Conservation (phyloP, 768 basidiomycete species). For the Boletus patriciae region DNA sequence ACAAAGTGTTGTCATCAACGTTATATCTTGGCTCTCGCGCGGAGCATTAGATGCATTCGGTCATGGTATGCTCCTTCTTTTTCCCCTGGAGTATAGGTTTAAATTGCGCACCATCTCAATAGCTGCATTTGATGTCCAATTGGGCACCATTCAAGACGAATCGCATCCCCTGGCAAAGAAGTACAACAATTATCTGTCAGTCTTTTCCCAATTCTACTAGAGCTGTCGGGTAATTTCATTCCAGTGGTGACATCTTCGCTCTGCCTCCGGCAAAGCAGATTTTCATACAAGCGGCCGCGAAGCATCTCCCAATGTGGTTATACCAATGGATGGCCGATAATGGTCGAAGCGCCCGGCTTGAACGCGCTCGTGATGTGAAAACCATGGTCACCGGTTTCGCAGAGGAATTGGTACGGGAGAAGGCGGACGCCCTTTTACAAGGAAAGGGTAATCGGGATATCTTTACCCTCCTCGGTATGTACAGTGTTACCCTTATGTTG, state of each 20-base stretch:
- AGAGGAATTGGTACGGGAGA: constrained; percentile 7
- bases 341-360: background rate
- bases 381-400: background rate
- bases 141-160: background rate
- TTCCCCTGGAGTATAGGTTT: too few species aligned
- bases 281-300: constrained; percentile 7
- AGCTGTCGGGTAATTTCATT: background rate
- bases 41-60: constrained; percentile 51
- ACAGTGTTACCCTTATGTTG: background rate
- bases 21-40: constrained; percentile 34
- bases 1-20: constrained; percentile 15
- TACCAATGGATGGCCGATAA: background rate
- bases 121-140: constrained; percentile 47
- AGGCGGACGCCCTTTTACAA: constrained; percentile 7
- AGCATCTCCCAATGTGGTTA: constrained; percentile 2
- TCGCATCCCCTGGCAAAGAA: constrained; percentile 1
- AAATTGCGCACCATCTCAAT: background rate
- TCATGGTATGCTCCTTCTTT: constrained; percentile 33
- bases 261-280: constrained; percentile 2
- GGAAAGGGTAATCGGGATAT: constrained; percentile 16
- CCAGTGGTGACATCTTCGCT: constrained; percentile 14
- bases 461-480: constrained; percentile 40
- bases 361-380: background rate
- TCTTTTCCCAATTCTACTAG: background rate
- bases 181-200: constrained; percentile 12